phyloP scores from a whole-genome alignment of 441 rosid species.

The Flueggea neowawraea region DNA sequence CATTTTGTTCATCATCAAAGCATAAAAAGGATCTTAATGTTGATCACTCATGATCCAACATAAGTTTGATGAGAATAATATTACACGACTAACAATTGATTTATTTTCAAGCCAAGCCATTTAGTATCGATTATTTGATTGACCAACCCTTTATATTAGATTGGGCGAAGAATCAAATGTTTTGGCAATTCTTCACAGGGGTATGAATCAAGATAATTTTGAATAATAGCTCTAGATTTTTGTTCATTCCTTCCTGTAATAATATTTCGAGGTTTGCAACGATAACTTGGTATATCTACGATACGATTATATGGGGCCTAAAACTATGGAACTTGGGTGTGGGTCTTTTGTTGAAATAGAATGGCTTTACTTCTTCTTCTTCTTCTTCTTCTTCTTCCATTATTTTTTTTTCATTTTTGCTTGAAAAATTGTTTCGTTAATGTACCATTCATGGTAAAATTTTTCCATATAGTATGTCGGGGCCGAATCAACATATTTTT shows the following conservation, averaged over 20 bases:
- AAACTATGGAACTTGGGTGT: slow-evolving; percentile 13
- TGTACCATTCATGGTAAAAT: not conserved
- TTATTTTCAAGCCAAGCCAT: slow-evolving; percentile 11
- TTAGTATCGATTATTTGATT: not conserved
- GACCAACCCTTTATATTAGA: not conserved
- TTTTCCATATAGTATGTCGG: not conserved
- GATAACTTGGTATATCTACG: no score
- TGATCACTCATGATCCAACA: no score
- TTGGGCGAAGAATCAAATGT: not conserved
- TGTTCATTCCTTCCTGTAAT: no score
- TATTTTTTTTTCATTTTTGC: no score
- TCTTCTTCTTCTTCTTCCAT: not conserved
- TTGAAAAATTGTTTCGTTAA: no score
- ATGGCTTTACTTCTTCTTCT: not conserved
- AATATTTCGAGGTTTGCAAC: no score
- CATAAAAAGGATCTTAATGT: no score
- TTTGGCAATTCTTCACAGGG: no score
- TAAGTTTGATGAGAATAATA: slow-evolving; percentile 3
- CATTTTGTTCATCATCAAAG: no score
- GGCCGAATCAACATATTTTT: not conserved
- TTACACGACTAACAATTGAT: slow-evolving; percentile 1
- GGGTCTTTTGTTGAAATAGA: slow-evolving; percentile 13
- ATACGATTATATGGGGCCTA: no score
- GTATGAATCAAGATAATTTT: no score
- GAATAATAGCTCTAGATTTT: no score